Base-by-base conservation (phyloP, 768 basidiomycete species). In the Podaxis rugospora region DNA sequence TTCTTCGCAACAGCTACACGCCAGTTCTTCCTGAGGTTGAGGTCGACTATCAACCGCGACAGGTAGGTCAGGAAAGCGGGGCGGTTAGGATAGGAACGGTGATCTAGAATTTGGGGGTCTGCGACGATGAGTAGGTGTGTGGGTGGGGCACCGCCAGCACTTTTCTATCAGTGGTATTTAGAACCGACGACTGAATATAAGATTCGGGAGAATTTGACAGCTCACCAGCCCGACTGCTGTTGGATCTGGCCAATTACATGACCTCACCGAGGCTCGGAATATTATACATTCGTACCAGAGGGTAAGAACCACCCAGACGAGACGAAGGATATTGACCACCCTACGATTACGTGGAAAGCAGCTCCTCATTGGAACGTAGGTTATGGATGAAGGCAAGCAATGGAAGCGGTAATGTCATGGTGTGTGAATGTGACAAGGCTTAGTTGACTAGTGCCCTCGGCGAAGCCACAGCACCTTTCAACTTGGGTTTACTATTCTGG, bases 21-120 rank as follows among this genome's bases (percentile, higher is more conserved):
- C 95, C 94, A 97, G 67, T 80, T 89, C 74, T 93, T 95, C 50
- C 90, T 83, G 60, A 96, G 76, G 70, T 93, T 92, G 62, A 90
- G 77, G 75, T 96, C 92, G 54, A 90, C 87, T 55, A 93, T 70
- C 62, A 84, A 68, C 65, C 84, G 87, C 14, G 83, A 82, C 4
- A 93, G 66, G 57, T 79, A 80, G 59, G 84, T 83, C 23, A 90
- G 71, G 68, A 83, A 71, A 23, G 78, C 68, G 3, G 76, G 69
- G 4, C 89, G 82, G 40, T 75, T 83, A 9, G 87, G 86, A 70
- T 94, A 94, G 3, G 91, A 91, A 47, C 81, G 77, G 51, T 80
- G 79, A 70, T 95, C 88, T 49, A 93, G 80, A 27, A 96, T 83
- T 72, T 96, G 94, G 0, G 94, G 91, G 73, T 97, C 95, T 11